Percentiles rank a stretch among this genome's conserved stretches.
phyloP scores from a whole-genome alignment of 2,329 filamentous ascomycete species.

The Sphaerulina musiva region DNA sequence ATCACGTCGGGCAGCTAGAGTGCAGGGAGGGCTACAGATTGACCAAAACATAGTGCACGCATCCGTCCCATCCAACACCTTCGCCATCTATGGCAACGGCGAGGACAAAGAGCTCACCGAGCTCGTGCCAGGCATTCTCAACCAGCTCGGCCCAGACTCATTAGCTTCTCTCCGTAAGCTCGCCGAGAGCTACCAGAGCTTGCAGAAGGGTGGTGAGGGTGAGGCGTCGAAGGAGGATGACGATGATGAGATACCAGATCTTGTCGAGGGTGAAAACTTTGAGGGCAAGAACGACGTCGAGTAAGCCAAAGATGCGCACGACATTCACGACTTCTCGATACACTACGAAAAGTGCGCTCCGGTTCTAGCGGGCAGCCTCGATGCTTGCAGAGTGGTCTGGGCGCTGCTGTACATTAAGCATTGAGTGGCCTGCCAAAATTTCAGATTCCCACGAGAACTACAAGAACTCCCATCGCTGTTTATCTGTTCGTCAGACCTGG shows the following conservation, averaged over 20 bases:
- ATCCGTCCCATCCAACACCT: conserved; percentile 95
- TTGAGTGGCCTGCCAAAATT: neutral
- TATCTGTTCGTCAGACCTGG: too few species aligned
- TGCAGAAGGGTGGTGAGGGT: conserved; percentile 86
- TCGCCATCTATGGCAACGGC: conserved; percentile 96
- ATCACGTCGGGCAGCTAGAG: neutral
- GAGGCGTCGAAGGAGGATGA: conserved; percentile 64
- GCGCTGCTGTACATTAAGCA: neutral
- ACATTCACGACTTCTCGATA: neutral
- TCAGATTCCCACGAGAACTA: too few species aligned
- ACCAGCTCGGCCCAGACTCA: conserved; percentile 98
- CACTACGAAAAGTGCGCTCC: neutral
- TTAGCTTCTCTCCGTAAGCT: conserved; percentile 96
- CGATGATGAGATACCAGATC: conserved; percentile 87
- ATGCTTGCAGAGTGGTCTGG: neutral
- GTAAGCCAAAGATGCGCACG: conserved; percentile 44
- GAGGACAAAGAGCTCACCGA: conserved; percentile 99
- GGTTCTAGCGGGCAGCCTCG: neutral
- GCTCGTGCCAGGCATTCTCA: conserved; percentile 97
- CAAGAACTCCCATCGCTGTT: too few species aligned
- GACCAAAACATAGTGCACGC: conserved; percentile 67
- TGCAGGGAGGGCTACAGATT: neutral
- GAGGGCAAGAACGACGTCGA: conserved; percentile 83
- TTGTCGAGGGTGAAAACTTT: conserved; percentile 96
- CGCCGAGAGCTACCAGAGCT: conserved; percentile 97